Evolutionary conservation across 345 rosid genomes (phyloP), one percentile per base, ranked within the genome.

Genomic region (Cardamine chenopodiifolia): DNA sequence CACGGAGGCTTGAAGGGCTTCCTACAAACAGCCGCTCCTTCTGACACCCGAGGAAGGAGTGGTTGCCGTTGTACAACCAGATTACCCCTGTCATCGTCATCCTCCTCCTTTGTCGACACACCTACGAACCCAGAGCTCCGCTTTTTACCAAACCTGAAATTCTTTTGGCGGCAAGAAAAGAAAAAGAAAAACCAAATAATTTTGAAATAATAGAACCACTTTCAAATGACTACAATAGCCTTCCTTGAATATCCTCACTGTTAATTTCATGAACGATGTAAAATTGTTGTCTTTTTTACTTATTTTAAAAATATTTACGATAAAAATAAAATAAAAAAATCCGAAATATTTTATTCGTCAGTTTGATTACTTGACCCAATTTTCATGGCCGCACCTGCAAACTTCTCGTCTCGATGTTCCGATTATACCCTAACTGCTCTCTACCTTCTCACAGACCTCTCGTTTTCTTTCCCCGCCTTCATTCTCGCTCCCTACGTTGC

Each of bases 1-100:
- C 82, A 90, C 23, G 96, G 98, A 25, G 96, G 98, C 61, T 92
- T 95, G 83, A 95, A 95, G 17, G 99, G 97, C 72, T 90, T 92
- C 83, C 98, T 82, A 80, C 99, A 95, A 77, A 82, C 88, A 0
- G 92, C 92, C 39, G 97, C 97, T 34, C 97, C 97, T 81, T 89
- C 92, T 25, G 92, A 75, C 61, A 92, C 87, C 71, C 97, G 82
- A 35, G 97, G 99, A 59, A 95, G 88, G 57, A 89, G 82, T 29
- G 97, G 79, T 73, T 92, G 97, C 79, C 97, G 89, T 77, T 48
- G 78, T 52, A 95, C 93, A 4, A 89, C 83, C 60, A 95, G 96
- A 79, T 87, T 88, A 7, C 98, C 99, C 76, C 99, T 95, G 82
- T 67, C 76, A 47, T 73, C 87, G 19, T 66, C 78, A n/a, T 71